These are phyloP conservation scores for Blastomyces silverae DNA, from an alignment of 2,329 filamentous ascomycete species.

Conservation along the genomic window DNA sequence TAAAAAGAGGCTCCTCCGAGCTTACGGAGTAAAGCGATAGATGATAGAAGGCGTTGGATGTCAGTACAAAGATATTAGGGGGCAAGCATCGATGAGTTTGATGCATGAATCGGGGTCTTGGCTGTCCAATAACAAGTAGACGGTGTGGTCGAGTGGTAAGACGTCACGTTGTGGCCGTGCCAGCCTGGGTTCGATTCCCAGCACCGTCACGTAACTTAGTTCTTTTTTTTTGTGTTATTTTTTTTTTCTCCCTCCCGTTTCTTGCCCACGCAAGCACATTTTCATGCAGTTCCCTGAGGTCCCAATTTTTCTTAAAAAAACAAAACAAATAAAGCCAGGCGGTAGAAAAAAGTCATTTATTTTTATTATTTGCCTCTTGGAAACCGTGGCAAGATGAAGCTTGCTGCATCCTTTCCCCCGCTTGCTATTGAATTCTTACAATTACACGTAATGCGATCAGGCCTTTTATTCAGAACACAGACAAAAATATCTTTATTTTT, in stretches of 20 bases:
- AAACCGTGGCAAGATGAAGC: not conserved
- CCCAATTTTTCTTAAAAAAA: not conserved
- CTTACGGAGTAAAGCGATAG: no score
- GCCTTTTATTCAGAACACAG: not conserved
- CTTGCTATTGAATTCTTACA: not conserved
- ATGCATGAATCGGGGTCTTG: not conserved
- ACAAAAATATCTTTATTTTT: not conserved
- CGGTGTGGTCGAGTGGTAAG: slow-evolving; percentile 15
- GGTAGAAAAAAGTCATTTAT: not conserved
- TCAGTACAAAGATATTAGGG: no score
- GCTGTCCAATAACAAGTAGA: slow-evolving; percentile 22
- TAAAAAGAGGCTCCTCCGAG: no score
- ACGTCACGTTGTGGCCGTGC: slow-evolving; percentile 14
- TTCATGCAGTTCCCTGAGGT: not conserved
- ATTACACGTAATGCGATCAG: not conserved
- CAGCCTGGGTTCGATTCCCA: slow-evolving; percentile 15
- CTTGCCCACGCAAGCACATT: not conserved
- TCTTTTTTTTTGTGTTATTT: not conserved
- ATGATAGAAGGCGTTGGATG: no score
- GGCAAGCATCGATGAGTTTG: not conserved
- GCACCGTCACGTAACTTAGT: slow-evolving; percentile 11
- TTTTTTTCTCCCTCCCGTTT: not conserved
- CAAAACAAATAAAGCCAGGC: not conserved
- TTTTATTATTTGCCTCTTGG: not conserved
- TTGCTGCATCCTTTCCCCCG: no score